Evolutionary conservation across 2,329 filamentous ascomycete genomes (phyloP).

Genomic region (Septoria petroselini): DNA sequence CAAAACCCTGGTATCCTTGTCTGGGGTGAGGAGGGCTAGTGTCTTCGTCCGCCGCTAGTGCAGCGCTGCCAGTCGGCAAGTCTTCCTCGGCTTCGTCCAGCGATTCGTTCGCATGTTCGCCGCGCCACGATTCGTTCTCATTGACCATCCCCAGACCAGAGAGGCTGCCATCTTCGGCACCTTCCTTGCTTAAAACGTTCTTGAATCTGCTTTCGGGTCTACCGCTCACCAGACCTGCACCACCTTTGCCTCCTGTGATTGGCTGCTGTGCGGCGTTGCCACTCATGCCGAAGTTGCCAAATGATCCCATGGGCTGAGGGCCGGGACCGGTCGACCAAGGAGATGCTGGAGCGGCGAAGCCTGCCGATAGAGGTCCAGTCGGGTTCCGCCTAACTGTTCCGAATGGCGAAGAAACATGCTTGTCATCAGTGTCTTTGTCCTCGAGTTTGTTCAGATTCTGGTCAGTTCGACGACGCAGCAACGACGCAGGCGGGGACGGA

Average conservation of each 20-base stretch:
- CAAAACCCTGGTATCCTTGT: constrained; percentile 44
- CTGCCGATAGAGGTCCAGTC: constrained; percentile 54
- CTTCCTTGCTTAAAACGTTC: constrained; percentile 77
- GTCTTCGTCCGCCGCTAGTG: constrained; percentile 72
- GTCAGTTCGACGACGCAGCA: constrained; percentile 61
- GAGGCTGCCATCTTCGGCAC: constrained; percentile 60
- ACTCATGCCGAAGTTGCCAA: constrained; percentile 80
- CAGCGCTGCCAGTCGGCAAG: constrained; percentile 63
- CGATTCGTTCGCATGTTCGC: constrained; percentile 25
- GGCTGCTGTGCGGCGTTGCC: constrained; percentile 41
- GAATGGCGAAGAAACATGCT: constrained; percentile 43
- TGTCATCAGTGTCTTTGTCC: constrained; percentile 40
- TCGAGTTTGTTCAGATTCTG: constrained; percentile 49
- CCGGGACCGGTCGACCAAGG: constrained; percentile 55
- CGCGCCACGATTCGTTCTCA: constrained; percentile 53
- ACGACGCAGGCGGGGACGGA: constrained; percentile 58
- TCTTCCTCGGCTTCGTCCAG: constrained; percentile 68
- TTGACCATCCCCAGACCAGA: constrained; percentile 53
- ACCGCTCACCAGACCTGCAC: constrained; percentile 61
- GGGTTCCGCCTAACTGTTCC: constrained; percentile 56
- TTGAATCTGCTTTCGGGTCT: constrained; percentile 81
- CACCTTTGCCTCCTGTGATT: constrained; percentile 64
- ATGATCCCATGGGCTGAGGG: constrained; percentile 72
- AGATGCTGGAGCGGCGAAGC: constrained; percentile 49
- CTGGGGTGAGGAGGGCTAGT: constrained; percentile 51